Evolutionary conservation across 1,284 basidiomycete genomes (phyloP).

Genomic region (Anthracocystis walkeri): DNA sequence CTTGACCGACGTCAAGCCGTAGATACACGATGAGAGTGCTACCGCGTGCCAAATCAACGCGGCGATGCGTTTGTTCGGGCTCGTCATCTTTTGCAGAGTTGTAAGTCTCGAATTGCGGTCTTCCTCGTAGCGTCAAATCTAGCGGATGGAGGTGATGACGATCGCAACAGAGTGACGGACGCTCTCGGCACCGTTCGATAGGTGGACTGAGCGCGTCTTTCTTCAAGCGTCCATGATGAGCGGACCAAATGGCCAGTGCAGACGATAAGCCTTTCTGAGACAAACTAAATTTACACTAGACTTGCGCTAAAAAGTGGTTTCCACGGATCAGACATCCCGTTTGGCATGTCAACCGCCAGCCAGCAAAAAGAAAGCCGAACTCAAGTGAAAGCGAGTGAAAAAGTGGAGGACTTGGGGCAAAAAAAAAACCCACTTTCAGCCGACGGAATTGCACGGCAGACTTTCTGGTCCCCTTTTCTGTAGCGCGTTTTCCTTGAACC

Average conservation of each 20-base stretch:
- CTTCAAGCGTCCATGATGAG: background rate
- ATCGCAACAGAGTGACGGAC: background rate
- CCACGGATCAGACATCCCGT: background rate
- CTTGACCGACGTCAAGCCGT: slow-evolving; percentile 37
- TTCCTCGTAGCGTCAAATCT: background rate
- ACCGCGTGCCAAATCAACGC: slow-evolving; percentile 27
- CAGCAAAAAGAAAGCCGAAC: background rate
- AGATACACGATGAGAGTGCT: slow-evolving; percentile 34
- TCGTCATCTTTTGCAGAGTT: slow-evolving; percentile 13
- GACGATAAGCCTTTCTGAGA: background rate
- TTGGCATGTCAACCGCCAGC: background rate
- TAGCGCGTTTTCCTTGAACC: background rate
- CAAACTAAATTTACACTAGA: background rate
- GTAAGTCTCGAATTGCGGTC: background rate
- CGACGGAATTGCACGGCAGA: background rate
- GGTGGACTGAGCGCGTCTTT: background rate
- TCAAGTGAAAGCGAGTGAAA: too few species aligned
- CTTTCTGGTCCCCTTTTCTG: background rate
- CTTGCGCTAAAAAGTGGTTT: background rate
- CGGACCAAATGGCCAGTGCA: background rate
- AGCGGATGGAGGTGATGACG: background rate
- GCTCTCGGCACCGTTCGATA: too few species aligned
- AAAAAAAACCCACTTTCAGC: too few species aligned
- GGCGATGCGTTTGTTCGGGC: background rate
- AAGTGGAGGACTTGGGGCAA: background rate